Evolutionary conservation across 148 eudicot genomes (phyloP), one percentile per base, ranked within the genome.

Genomic region (Limonium bicolor): DNA sequence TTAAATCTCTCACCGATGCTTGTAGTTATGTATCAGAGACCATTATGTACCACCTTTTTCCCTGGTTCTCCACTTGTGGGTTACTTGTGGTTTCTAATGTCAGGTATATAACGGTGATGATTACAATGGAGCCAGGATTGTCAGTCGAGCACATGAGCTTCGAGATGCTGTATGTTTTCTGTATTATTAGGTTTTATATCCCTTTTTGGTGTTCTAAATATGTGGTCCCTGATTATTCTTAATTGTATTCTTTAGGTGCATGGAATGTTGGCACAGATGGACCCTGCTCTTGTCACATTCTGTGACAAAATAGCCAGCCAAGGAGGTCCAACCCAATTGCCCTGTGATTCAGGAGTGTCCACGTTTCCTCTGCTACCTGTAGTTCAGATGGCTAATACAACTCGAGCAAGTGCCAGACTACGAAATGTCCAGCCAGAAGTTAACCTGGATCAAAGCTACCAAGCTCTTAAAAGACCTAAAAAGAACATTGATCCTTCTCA

Each of bases 241-340:
- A 20, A 7, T 20, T 61, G 15, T 44, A 51, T 8, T 50, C 37
- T 60, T 36, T 58, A 85, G 99, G 95, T 92, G 64, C 82, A 85
- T 61, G 99, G 99, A 39, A 92, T 92, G 99, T 65, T 92, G 46
- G 71, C 99, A 50, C 99, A 92, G 62, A 81, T 92, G 75, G 99
- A 92, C 60, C 99, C 94, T 41, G 86, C 86, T 27, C 70, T 92
- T 50, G 82, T 71, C 55, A 77, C 88, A 58, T 85, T 73, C 52
- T 85, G 94, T 66, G 94, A 92, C 48, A 85, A 92, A 66, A 85
- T 92, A 58, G 80, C 72, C 58, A 86, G 62, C 1, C 85, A 92
- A 62, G 95, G 99, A 26, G 99, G 95, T 15, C 95, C 95, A 26
- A 39, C 60, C 48, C 66, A 70, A 27, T 48, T 80, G 65, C 99